Evolutionary conservation across 805 yeast genomes (phyloP), one percentile per base, ranked within the genome.

Genomic region (Myxozyma nipponensis): DNA sequence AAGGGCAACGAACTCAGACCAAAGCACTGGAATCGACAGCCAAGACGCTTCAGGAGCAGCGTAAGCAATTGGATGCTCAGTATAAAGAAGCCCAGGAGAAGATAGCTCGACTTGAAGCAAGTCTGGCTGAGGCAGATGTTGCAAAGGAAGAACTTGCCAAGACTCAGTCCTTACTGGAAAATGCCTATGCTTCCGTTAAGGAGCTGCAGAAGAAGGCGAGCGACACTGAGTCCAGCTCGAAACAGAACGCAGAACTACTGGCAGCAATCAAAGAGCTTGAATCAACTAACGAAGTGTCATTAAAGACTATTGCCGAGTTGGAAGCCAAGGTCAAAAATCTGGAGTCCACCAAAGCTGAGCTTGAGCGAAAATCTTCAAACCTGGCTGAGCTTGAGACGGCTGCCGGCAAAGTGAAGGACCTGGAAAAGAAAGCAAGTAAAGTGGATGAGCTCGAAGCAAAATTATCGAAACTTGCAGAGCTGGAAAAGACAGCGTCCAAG

Each of bases 1-100:
- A 42, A 4, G 49, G 42, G 21, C 38, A 48, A n/a, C 45, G 46
- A 3, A 54, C 35, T 2, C 55, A 39, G 22, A 7, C 36, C 19
- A n/a, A 32, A 5, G 15, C 35, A 2, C 4, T 18, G 3, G 38
- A 47, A 23, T 13, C 42, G 2, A 41, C 37, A 38, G 17, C 26
- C 10, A 44, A 39, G 37, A 38, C 18, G 5, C 13, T 35, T 39
- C 24, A 44, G 17, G 32, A 28, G 3, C 46, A 46, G 22, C 25
- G 44, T 7, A 9, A 38, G 10, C 38, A 38, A 15, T 41, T 35
- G 21, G 45, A 47, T 25, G 42, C 23, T 9, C 37, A 51, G 22
- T 18, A 42, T 17, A 42, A 46, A 17, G 21, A 7, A 13, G 17
- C 21, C 15, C 38, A 35, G 19, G 15, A 6, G 15, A 13, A 35